Conservation (phyloP, 2,329 filamentous ascomycete genomes). For the Fusarium decemcellulare region DNA sequence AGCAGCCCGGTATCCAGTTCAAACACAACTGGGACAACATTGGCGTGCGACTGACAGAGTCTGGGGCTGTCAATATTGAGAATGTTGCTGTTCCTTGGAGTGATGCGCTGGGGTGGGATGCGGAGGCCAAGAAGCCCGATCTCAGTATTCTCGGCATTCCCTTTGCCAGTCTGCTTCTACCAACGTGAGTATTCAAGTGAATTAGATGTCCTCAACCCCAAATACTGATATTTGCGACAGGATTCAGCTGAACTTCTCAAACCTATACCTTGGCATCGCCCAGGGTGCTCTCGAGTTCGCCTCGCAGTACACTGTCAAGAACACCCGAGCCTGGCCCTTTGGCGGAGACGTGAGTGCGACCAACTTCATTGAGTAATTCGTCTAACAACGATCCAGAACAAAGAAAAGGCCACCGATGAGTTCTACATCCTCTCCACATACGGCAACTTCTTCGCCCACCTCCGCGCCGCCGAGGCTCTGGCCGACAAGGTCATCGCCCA, state of each 20-base stretch:
- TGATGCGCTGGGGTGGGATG: conserved; percentile 74
- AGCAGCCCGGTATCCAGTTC: conserved; percentile 70
- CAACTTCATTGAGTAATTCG: not conserved
- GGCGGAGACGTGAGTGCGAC: conserved; percentile 68
- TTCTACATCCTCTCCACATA: conserved; percentile 77
- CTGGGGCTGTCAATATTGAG: conserved; percentile 72
- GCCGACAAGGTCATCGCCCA: conserved; percentile 68
- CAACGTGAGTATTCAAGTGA: conserved; percentile 57
- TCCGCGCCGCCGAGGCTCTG: conserved; percentile 71
- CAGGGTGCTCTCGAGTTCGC: conserved; percentile 70
- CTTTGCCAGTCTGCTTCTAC: conserved; percentile 71
- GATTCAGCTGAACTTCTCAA: conserved; percentile 76
- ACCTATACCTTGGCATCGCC: conserved; percentile 76
- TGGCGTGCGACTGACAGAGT: conserved; percentile 74
- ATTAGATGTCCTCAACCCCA: no score
- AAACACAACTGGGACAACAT: conserved; percentile 76
- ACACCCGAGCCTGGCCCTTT: conserved; percentile 75
- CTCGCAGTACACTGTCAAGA: conserved; percentile 67
- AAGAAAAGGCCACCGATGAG: conserved; percentile 71
- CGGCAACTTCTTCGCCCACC: conserved; percentile 74
- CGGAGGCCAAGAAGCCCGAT: conserved; percentile 63
- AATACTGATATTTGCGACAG: conserved; percentile 41
- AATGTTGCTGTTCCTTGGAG: conserved; percentile 70
- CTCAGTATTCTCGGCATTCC: conserved; percentile 65
- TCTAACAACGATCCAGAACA: conserved; percentile 53